A percentile compares a stretch with the other conserved stretches of the same genome.
These are phyloP conservation scores for Pseudogymnoascus sp. DNA, from an alignment of 2,329 filamentous ascomycete species.

Conservation along the genomic window DNA sequence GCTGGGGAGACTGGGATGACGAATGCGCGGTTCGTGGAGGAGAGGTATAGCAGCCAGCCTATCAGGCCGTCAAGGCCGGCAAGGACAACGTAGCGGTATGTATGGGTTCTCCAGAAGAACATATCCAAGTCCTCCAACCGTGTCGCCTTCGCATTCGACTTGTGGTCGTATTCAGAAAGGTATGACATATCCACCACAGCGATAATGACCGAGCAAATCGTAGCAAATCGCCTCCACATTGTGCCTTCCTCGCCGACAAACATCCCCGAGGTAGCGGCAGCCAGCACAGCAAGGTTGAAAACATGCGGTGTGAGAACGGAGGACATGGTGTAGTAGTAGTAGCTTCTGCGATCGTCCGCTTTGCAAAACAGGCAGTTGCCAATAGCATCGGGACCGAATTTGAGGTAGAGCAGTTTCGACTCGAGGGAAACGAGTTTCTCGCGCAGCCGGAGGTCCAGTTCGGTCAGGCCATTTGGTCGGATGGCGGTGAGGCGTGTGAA, in stretches of 20 bases:
- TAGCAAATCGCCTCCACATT: conserved; percentile 63
- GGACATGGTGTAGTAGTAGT: conserved; percentile 74
- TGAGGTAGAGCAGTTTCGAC: conserved; percentile 71
- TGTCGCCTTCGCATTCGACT: conserved; percentile 52
- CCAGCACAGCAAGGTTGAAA: conserved; percentile 62
- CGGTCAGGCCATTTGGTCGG: conserved; percentile 43
- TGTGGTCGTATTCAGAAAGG: conserved; percentile 55
- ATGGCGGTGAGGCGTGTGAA: conserved; percentile 63
- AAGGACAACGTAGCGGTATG: conserved; percentile 54
- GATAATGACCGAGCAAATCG: conserved; percentile 50
- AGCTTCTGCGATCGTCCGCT: conserved; percentile 58
- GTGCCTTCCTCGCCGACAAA: conserved; percentile 54
- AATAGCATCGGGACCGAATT: conserved; percentile 68
- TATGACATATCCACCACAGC: conserved; percentile 58
- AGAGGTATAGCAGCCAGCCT: conserved; percentile 61
- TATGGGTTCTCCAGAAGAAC: conserved; percentile 61
- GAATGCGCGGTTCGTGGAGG: conserved; percentile 72
- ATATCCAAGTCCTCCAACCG: conserved; percentile 56
- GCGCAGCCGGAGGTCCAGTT: conserved; percentile 55
- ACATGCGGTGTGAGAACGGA: conserved; percentile 69
- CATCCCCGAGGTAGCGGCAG: conserved; percentile 60
- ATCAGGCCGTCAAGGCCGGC: conserved; percentile 55
- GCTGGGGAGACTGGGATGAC: conserved; percentile 50
- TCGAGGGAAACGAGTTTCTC: conserved; percentile 61
- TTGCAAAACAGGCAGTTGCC: conserved; percentile 75